Evolutionary conservation across 139 green algal genomes (phyloP), one percentile per base, ranked within the genome.

Genomic region (Zygnema cylindricum): DNA sequence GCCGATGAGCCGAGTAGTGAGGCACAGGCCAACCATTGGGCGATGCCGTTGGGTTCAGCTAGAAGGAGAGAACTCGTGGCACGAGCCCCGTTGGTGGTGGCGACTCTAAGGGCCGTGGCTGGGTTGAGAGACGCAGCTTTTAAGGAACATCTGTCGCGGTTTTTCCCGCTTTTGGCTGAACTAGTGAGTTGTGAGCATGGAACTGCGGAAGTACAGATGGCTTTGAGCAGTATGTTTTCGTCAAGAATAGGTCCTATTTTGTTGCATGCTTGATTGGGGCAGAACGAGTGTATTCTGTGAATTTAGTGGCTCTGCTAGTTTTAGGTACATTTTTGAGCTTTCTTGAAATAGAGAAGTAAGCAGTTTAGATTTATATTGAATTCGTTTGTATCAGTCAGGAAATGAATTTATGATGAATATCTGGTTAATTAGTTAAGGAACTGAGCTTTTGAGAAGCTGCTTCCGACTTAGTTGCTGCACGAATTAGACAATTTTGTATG

Each of bases 111-210:
- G 1, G 95, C 95, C 25, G 86, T 99, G 30, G 69, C 85, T 0
- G 86, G 43, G 16, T 71, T 94, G 23, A 42, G 87, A 16, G 93
- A 95, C 3, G 79, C 85, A 0, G 91, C 92, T 0, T 98, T 99
- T 89, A 81, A 89, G 2, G 40, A 77, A 1, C 91, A 96, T 77
- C 88, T 99, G 7, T 87, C 90, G n/a, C 83, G 93, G 33, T 93
- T 98, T 43, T 98, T 98, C 91, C 96, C 97, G 1, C 84, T 96
- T 82, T 91, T 99, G 25, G 96, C 95, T 1, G 63, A 88, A 23
- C 92, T 99, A 35, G 96, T 99, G 0, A 86, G 88, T 32, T 95
- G 93, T 42, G 94, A 98, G 69, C 93, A 98, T 55, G 93, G 95
- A 1, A 95, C 95, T 1, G 75, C 93, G 1, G 97, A 99, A 36